A percentile compares a stretch with the other conserved stretches of the same genome.
Evolutionary conservation across 371 early-diverging fungal species (phyloP).

Genomic region (Thermomucor indicae-seudaticae): DNA sequence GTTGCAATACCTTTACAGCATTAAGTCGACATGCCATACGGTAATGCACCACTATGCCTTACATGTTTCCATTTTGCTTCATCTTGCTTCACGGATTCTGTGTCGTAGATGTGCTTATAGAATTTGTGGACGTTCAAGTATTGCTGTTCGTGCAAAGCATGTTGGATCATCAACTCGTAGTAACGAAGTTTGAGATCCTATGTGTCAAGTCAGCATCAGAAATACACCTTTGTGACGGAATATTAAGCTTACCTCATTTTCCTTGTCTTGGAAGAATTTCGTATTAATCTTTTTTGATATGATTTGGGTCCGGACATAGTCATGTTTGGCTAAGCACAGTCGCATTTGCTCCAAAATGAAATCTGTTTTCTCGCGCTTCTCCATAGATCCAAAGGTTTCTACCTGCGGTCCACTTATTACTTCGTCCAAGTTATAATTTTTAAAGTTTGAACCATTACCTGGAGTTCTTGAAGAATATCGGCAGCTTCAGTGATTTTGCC

Average conservation of each 20-base stretch:
- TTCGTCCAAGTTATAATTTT: not conserved
- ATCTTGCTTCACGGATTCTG: constrained; percentile 76
- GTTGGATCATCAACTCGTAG: constrained; percentile 94
- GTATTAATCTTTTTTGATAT: constrained; percentile 93
- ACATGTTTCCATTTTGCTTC: constrained; percentile 76
- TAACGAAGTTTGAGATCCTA: constrained; percentile 93
- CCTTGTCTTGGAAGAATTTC: constrained; percentile 85
- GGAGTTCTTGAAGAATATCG: constrained; percentile 94
- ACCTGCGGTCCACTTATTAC: constrained; percentile 47
- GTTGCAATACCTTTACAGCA: constrained; percentile 54
- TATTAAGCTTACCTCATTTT: constrained; percentile 67
- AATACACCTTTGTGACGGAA: no score
- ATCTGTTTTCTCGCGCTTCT: constrained; percentile 95
- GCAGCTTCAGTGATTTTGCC: constrained; percentile 90
- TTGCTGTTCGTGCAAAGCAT: constrained; percentile 86
- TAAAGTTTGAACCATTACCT: constrained; percentile 40
- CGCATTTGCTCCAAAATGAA: constrained; percentile 98
- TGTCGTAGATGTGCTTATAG: constrained; percentile 87
- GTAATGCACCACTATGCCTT: constrained; percentile 12
- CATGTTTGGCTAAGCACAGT: constrained; percentile 86
- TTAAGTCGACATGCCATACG: no score
- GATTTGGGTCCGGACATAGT: constrained; percentile 89
- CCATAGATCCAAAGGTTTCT: constrained; percentile 98
- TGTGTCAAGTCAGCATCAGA: not conserved
- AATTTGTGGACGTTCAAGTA: constrained; percentile 89